A percentile compares a stretch with the other conserved stretches of the same genome.
phyloP scores from a whole-genome alignment of 192 early-diverging fungal species.

The Backusella tuberculispora region DNA sequence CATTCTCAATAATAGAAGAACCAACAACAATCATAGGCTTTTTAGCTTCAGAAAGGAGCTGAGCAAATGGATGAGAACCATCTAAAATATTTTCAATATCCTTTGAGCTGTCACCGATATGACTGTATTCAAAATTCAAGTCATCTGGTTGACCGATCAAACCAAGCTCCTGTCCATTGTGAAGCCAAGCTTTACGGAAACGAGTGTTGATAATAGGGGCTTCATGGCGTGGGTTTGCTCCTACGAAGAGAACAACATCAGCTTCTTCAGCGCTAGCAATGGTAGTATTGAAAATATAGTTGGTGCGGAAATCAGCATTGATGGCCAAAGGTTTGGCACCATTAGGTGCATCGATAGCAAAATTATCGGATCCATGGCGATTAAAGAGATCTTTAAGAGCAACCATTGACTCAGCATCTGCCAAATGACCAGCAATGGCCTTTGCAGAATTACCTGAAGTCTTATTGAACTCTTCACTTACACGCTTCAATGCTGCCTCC shows the following conservation, averaged over 20 bases:
- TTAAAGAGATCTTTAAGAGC: slow-evolving; percentile 97
- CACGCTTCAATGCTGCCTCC: slow-evolving; percentile 77
- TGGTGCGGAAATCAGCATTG: slow-evolving; percentile 81
- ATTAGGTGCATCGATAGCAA: slow-evolving; percentile 70
- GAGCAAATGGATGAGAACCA: slow-evolving; percentile 72
- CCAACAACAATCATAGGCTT: slow-evolving; percentile 92
- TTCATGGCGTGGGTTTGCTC: slow-evolving; percentile 95
- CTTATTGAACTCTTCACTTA: slow-evolving; percentile 66
- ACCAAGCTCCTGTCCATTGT: slow-evolving; percentile 77
- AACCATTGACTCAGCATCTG: slow-evolving; percentile 91
- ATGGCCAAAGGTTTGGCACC: slow-evolving; percentile 49
- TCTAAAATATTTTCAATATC: slow-evolving; percentile 70
- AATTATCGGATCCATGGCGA: slow-evolving; percentile 80
- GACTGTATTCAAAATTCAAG: slow-evolving; percentile 89
- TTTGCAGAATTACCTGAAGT: slow-evolving; percentile 67
- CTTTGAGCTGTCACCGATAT: slow-evolving; percentile 68
- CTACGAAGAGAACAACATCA: slow-evolving; percentile 89
- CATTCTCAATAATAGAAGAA: slow-evolving; percentile 72
- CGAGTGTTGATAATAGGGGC: slow-evolving; percentile 94
- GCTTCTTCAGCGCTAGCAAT: slow-evolving; percentile 92
- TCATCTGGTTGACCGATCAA: slow-evolving; percentile 77
- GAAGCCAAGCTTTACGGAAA: slow-evolving; percentile 91
- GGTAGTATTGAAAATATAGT: slow-evolving; percentile 83
- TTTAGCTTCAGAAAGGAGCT: slow-evolving; percentile 76
- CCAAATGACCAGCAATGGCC: slow-evolving; percentile 88